Conservation (phyloP, 208 protist species). For the Crithidia brevicula region DNA sequence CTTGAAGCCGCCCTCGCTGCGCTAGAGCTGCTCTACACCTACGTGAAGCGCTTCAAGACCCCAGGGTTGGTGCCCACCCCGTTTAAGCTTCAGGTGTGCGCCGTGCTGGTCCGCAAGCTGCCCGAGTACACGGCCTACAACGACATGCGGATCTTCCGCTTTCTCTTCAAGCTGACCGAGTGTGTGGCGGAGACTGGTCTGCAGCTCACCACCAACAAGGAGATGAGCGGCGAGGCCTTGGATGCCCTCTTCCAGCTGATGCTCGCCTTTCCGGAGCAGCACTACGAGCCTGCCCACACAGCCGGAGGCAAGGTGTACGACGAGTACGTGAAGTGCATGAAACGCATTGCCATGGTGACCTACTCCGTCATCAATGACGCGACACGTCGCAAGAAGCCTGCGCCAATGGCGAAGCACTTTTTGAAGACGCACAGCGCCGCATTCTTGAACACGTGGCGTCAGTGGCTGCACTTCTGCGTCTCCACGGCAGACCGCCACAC, state of each 20-base stretch:
- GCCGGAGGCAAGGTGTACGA: constrained; percentile 60
- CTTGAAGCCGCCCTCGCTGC: constrained; percentile 41
- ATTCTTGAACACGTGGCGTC: constrained; percentile 69
- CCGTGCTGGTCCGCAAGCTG: constrained; percentile 49
- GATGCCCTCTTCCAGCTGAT: constrained; percentile 73
- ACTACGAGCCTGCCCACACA: constrained; percentile 49
- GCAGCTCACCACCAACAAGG: constrained; percentile 44
- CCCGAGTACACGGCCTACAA: constrained; percentile 65
- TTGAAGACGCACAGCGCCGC: constrained; percentile 37
- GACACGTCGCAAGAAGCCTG: constrained; percentile 69
- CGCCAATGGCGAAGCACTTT: constrained; percentile 75
- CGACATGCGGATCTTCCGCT: constrained; percentile 69
- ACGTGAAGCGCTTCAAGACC: constrained; percentile 77
- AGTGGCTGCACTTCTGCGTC: constrained; percentile 75
- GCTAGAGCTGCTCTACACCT: constrained; percentile 79
- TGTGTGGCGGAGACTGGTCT: constrained; percentile 73
- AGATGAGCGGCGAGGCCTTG: constrained; percentile 46
- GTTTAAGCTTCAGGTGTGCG: constrained; percentile 55
- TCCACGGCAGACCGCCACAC: constrained; percentile 40
- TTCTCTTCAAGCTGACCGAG: constrained; percentile 83
- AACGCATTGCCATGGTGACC: constrained; percentile 80
- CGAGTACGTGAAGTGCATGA: constrained; percentile 80
- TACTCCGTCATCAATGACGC: constrained; percentile 80
- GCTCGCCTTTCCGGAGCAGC: constrained; percentile 59
- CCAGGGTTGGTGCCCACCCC: constrained; percentile 44